Conservation (phyloP, 768 basidiomycete genomes). For the Sporobolomyces roseus region DNA sequence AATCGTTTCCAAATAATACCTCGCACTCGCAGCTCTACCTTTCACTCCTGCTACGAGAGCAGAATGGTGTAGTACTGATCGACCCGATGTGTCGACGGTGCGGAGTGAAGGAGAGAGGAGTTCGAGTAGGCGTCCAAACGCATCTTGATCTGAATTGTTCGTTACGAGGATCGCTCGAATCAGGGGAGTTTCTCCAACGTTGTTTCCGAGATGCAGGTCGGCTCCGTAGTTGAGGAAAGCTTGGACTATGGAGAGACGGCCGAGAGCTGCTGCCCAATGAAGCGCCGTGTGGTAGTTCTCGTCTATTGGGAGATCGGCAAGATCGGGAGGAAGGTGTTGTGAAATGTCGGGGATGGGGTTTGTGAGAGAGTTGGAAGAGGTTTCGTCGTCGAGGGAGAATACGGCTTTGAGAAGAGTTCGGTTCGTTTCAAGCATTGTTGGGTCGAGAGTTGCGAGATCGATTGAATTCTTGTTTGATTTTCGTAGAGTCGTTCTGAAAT, state of each 20-base stretch:
- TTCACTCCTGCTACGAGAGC: conserved; percentile 85
- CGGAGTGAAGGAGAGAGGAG: conserved; percentile 69
- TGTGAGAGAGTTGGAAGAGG: background rate
- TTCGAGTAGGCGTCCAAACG: conserved; percentile 64
- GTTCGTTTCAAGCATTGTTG: conserved; percentile 10
- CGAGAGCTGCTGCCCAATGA: conserved; percentile 85
- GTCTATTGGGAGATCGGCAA: conserved; percentile 78
- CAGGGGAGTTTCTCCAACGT: conserved; percentile 87
- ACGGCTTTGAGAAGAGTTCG: conserved; percentile 32
- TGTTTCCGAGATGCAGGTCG: conserved; percentile 85
- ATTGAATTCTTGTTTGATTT: conserved; percentile 8
- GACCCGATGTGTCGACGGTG: conserved; percentile 79
- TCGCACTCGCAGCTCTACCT: conserved; percentile 73
- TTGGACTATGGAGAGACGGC: conserved; percentile 63
- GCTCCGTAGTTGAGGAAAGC: conserved; percentile 73
- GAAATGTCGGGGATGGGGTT: conserved; percentile 24
- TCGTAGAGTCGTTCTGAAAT: conserved; percentile 32
- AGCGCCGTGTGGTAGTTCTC: conserved; percentile 91
- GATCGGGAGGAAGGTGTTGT: conserved; percentile 41
- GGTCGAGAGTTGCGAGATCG: conserved; percentile 11
- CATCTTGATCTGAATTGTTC: conserved; percentile 72
- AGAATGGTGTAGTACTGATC: conserved; percentile 86
- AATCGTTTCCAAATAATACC: conserved; percentile 87
- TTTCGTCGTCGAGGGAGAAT: conserved; percentile 25
- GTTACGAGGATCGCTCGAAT: conserved; percentile 87